Conservation (phyloP, 495 filamentous ascomycete genomes). For the Podospora australis region DNA sequence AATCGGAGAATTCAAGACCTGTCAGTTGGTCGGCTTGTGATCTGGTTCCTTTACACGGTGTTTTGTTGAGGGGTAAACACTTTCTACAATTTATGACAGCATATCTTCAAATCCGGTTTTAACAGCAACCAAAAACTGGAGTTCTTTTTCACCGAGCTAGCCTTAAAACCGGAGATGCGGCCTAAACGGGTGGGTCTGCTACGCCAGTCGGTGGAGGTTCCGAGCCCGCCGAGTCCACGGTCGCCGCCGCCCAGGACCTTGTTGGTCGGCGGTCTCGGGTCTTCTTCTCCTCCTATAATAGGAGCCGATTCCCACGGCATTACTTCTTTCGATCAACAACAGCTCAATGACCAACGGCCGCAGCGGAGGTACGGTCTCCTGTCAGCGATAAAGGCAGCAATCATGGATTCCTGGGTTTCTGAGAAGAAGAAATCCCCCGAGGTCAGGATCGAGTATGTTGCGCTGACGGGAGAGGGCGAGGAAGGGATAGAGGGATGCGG, state of each 20-base stretch:
- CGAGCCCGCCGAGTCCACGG: not conserved
- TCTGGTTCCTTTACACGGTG: too few species aligned
- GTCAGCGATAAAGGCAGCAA: not conserved
- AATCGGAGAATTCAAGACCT: too few species aligned
- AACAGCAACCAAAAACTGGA: too few species aligned
- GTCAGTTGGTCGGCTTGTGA: too few species aligned
- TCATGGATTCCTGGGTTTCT: not conserved
- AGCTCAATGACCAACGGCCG: not conserved
- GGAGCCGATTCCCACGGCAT: too few species aligned
- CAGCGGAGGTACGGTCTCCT: not conserved
- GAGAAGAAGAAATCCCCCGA: not conserved
- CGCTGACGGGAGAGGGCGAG: not conserved
- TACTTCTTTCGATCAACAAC: not conserved
- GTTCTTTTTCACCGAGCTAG: too few species aligned
- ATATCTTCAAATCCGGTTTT: too few species aligned
- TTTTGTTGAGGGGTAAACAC: too few species aligned
- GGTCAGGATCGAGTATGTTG: not conserved
- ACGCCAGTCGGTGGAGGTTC: not conserved
- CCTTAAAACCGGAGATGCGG: not conserved
- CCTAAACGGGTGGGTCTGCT: not conserved
- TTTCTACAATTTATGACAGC: too few species aligned
- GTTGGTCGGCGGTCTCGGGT: too few species aligned
- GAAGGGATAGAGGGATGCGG: not conserved
- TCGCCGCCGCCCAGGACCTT: not conserved
- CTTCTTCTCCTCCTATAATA: too few species aligned